These are phyloP conservation scores for Echria macrotheca DNA, from an alignment of 495 filamentous ascomycete genomes.

Conservation along the genomic window DNA sequence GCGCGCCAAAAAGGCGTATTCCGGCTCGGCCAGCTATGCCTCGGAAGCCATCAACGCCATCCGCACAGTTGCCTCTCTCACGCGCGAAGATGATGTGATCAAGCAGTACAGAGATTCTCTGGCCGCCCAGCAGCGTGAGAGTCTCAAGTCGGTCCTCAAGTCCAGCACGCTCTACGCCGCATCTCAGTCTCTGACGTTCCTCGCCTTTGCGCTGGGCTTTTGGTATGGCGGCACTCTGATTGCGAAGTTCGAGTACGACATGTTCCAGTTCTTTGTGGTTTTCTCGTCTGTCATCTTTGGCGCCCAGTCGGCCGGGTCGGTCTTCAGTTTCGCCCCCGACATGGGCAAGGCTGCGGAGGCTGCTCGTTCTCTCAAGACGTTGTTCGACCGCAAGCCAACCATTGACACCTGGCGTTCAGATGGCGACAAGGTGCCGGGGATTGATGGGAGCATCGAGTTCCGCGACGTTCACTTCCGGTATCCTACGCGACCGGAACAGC, in stretches of 20 bases:
- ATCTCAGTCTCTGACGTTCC: slow-evolving; percentile 74
- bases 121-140: slow-evolving; percentile 24
- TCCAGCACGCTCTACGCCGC: slow-evolving; percentile 60
- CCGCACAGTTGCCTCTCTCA: slow-evolving; percentile 78
- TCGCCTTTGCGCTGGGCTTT: slow-evolving; percentile 77
- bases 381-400: slow-evolving; percentile 33
- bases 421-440: slow-evolving; percentile 52
- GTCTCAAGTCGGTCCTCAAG: slow-evolving; percentile 30
- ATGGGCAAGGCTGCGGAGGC: slow-evolving; percentile 36
- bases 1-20: slow-evolving; percentile 67
- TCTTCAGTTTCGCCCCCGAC: slow-evolving; percentile 36
- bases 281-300: slow-evolving; percentile 51
- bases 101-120: slow-evolving; percentile 49
- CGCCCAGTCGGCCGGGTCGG: slow-evolving; percentile 34
- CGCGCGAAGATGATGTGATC: slow-evolving; percentile 60
- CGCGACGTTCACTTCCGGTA: slow-evolving; percentile 59
- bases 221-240: slow-evolving; percentile 78
- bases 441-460: slow-evolving; percentile 54
- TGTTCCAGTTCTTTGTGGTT: slow-evolving; percentile 82
- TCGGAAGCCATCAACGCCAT: slow-evolving; percentile 87
- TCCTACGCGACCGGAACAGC: slow-evolving; percentile 50
- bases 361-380: slow-evolving; percentile 31
- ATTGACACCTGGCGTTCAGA: slow-evolving; percentile 64
- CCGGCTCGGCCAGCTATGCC: slow-evolving; percentile 71
- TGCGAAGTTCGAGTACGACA: slow-evolving; percentile 58